These are phyloP conservation scores for Pythium chondricola DNA, from an alignment of 352 stramenopile species.

Conservation along the genomic window DNA sequence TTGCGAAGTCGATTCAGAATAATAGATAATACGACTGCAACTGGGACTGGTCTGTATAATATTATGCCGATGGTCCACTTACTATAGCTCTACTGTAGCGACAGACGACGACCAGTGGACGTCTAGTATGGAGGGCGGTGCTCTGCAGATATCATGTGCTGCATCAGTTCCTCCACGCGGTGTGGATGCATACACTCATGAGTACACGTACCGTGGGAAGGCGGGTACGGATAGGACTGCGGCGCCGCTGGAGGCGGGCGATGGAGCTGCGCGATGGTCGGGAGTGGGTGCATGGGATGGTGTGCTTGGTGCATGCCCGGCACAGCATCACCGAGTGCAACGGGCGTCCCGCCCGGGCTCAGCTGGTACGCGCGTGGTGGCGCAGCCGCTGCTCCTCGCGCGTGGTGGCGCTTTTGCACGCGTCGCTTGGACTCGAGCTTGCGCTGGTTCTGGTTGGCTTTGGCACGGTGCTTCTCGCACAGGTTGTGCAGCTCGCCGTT, in stretches of 20 bases:
- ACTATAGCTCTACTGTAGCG: too few relatives aligned
- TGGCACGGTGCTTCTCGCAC: conserved; percentile 39
- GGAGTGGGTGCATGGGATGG: neutral
- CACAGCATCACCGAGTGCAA: neutral
- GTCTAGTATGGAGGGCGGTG: conserved; percentile 17
- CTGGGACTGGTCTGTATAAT: too few relatives aligned
- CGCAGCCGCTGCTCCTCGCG: neutral
- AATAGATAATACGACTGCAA: too few relatives aligned
- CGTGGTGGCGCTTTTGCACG: conserved; percentile 36
- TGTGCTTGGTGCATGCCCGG: neutral
- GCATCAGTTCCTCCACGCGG: too few relatives aligned
- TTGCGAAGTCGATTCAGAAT: too few relatives aligned
- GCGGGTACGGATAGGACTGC: conserved; percentile 1
- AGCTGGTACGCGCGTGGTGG: conserved; percentile 13
- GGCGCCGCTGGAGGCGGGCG: neutral
- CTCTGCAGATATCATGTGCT: neutral
- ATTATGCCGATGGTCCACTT: too few relatives aligned
- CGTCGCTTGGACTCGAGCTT: conserved; percentile 81
- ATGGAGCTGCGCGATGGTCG: conserved; percentile 18
- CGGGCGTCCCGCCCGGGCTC: neutral
- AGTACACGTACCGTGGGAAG: conserved; percentile 13
- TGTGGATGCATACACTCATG: too few relatives aligned
- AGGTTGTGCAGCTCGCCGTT: conserved; percentile 41
- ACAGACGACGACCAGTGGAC: neutral
- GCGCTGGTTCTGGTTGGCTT: conserved; percentile 77